Base-by-base conservation (phyloP, 1,284 basidiomycete species). In the Phellinidium pouzarii region DNA sequence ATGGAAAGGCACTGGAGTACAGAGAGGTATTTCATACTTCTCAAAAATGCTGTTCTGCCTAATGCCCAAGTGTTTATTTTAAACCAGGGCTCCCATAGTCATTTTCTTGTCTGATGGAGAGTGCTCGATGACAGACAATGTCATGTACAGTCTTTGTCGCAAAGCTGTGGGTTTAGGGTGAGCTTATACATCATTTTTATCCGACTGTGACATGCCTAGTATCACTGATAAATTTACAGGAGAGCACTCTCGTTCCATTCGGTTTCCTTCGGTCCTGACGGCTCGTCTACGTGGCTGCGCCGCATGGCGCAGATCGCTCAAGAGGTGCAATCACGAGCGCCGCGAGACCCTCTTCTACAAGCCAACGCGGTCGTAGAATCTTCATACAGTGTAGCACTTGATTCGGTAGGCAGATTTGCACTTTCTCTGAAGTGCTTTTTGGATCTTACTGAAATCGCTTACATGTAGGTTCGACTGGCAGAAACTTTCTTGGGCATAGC, bases 41-140 rank as follows among this genome's bases (percentile, higher is more conserved):
- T 31, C 3, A 11, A 8, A 5, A 17, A 6, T 20, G n/a, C 19
- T 38, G n/a, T 14, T 57, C 8, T 36, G 23, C 17, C 31, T 48
- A 14, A 22, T 27, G 12, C 23, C 31, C 9, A 34, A 34, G 31
- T 34, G 48, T 19, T 38, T 17, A 31, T 20, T 20, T 2, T 7
- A 17, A 11, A 49, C 14, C 20, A 82, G 81, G 52, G 62, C 67
- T 0, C 82, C 81, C 0, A 72, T 84, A n/a, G 65, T 83, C n/a
- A 72, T 84, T 26, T 83, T 83, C 62, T 67, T 84, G 14, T 83
- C 81, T 0, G 80, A 81, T 53, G 82, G 81, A 0, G 74, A 79
- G 63, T 74, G 74, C 50, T 27, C 44, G 1, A 66, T 77, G 17
- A 52, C 52, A 0, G 76, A 82, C 48, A 20, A 62, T 0, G 62